Evolutionary conservation across 768 basidiomycete species (phyloP).

Genomic region (Gautieria morchelliformis): DNA sequence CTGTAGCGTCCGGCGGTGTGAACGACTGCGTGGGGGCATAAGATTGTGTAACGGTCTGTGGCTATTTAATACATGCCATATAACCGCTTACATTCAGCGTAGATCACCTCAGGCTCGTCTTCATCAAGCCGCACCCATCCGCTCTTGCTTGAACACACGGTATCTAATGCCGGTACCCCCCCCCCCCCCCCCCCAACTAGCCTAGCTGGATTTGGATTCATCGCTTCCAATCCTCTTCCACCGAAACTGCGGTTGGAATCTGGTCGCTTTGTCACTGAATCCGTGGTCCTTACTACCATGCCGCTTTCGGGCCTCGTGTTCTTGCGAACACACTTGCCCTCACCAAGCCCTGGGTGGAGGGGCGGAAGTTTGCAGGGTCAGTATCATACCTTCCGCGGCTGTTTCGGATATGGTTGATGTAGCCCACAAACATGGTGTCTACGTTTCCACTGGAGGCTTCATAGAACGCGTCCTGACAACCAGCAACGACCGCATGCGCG

Average conservation of each 20-base stretch:
- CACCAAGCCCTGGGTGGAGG: conserved; percentile 34
- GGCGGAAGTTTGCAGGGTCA: conserved; percentile 36
- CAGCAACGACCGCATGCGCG: too few species aligned
- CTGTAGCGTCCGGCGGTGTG: too few species aligned
- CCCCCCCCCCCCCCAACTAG: too few species aligned
- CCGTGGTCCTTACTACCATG: conserved; percentile 32
- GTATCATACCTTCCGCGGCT: conserved; percentile 31
- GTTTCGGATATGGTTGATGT: conserved; percentile 30
- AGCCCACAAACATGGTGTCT: conserved; percentile 29
- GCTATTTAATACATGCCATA: too few species aligned
- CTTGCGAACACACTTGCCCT: too few species aligned
- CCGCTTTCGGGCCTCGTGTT: conserved; percentile 32
- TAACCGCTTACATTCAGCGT: too few species aligned
- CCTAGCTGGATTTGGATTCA: conserved; percentile 1
- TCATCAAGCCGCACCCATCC: too few species aligned
- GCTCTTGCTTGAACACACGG: background rate
- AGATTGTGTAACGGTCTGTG: too few species aligned
- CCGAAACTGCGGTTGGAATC: too few species aligned
- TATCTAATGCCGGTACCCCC: background rate
- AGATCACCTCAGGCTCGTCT: too few species aligned
- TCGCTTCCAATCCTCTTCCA: conserved; percentile 7
- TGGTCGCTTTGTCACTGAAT: too few species aligned
- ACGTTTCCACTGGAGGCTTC: conserved; percentile 36
- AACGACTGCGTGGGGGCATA: too few species aligned
- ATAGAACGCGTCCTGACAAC: conserved; percentile 33